These are phyloP conservation scores for Galerina marginata DNA, from an alignment of 768 basidiomycete genomes.

Conservation along the genomic window DNA sequence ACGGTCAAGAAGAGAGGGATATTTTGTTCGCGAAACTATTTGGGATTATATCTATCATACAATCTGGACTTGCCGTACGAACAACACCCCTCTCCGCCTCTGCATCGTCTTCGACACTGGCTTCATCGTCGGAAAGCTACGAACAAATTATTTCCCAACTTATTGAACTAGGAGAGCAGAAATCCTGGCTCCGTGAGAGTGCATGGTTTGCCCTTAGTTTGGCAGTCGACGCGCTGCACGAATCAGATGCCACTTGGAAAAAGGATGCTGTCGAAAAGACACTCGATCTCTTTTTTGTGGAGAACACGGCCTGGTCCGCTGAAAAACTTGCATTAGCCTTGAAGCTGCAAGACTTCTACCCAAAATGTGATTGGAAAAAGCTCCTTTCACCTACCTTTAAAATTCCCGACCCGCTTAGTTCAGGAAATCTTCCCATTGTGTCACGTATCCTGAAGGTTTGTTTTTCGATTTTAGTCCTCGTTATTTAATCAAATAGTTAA, in stretches of 20 bases:
- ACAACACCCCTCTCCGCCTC: slow-evolving; percentile 57
- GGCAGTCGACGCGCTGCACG: slow-evolving; percentile 63
- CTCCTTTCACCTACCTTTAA: slow-evolving; percentile 79
- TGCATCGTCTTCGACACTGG: slow-evolving; percentile 54
- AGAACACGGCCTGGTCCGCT: slow-evolving; percentile 73
- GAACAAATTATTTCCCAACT: slow-evolving; percentile 63
- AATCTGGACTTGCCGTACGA: slow-evolving; percentile 82
- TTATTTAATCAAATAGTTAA: not conserved
- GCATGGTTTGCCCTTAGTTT: slow-evolving; percentile 84
- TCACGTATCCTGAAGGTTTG: slow-evolving; percentile 83
- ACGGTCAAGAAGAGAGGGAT: slow-evolving; percentile 92
- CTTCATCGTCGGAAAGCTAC: slow-evolving; percentile 66
- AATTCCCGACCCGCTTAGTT: slow-evolving; percentile 67
- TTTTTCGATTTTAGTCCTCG: not conserved
- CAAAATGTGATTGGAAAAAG: slow-evolving; percentile 70
- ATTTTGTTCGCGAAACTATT: slow-evolving; percentile 91
- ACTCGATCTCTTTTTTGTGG: slow-evolving; percentile 57
- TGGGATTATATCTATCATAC: slow-evolving; percentile 83
- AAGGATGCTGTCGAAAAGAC: slow-evolving; percentile 59
- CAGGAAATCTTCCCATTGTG: slow-evolving; percentile 73
- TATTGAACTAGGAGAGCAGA: slow-evolving; percentile 75
- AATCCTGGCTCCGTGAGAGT: slow-evolving; percentile 90
- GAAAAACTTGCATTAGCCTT: slow-evolving; percentile 87
- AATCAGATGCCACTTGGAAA: slow-evolving; percentile 73
- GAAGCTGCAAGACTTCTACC: slow-evolving; percentile 65